Conservation (phyloP, 805 yeast species). For the Metschnikowia bowlesiae region DNA sequence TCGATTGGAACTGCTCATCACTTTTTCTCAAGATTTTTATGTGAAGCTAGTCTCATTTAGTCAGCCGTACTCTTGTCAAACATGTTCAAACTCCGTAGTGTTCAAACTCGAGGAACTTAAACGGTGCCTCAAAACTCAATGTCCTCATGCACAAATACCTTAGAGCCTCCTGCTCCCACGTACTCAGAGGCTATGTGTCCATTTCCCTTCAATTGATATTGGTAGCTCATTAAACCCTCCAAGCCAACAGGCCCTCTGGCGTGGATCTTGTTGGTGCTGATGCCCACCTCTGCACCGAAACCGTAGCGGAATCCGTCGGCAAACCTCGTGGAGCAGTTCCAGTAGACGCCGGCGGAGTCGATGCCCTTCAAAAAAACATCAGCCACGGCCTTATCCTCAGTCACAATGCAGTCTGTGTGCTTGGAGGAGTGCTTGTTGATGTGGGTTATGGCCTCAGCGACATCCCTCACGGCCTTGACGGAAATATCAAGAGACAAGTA, state of each 20-base stretch:
- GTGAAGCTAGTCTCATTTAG: too few relatives aligned
- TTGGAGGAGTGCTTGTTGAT: conserved; percentile 91
- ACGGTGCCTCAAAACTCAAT: conserved; percentile 18
- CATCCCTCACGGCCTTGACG: conserved; percentile 54
- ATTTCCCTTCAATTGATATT: conserved; percentile 84
- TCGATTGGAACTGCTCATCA: too few relatives aligned
- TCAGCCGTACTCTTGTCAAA: too few relatives aligned
- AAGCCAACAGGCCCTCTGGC: conserved; percentile 99
- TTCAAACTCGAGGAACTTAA: too few relatives aligned
- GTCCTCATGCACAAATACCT: conserved; percentile 71
- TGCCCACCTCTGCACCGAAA: conserved; percentile 98
- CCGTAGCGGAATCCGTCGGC: conserved; percentile 99
- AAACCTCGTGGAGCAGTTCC: conserved; percentile 96
- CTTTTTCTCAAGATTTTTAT: too few relatives aligned
- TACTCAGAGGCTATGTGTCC: conserved; percentile 94
- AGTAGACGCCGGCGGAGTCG: conserved; percentile 94
- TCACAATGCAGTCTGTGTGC: conserved; percentile 90
- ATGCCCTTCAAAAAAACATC: conserved; percentile 75
- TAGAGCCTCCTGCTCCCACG: conserved; percentile 86
- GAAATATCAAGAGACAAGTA: conserved; percentile 81
- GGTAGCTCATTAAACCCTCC: conserved; percentile 94
- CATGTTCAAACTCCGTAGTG: too few relatives aligned
- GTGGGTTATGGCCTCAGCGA: conserved; percentile 74
- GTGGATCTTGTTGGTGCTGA: conserved; percentile 93
- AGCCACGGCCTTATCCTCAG: conserved; percentile 68